Conservation (phyloP, 495 filamentous ascomycete genomes). For the Aspergillus diversus region DNA sequence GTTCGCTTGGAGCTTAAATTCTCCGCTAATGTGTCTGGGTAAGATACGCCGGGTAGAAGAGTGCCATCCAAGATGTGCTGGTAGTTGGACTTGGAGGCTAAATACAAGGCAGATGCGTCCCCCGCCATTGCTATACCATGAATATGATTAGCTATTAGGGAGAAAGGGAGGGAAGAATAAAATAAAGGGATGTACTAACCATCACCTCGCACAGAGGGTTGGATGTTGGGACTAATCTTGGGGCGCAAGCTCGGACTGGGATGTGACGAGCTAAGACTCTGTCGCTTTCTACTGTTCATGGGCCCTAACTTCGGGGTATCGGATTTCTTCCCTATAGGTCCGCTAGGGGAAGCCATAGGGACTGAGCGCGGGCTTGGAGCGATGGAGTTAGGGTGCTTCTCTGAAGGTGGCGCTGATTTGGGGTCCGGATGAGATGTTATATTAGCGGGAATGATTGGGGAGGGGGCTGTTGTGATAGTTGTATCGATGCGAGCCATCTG, state of each 20-base stretch:
- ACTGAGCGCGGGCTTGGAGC: constrained; percentile 41
- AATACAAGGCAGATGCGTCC: constrained; percentile 78
- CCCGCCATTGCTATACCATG: constrained; percentile 50
- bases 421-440: constrained; percentile 37
- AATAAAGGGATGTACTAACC: constrained; percentile 48
- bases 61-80: constrained; percentile 96
- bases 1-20: constrained; percentile 96
- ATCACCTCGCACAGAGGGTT: constrained; percentile 80
- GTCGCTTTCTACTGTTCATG: constrained; percentile 60
- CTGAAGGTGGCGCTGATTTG: constrained; percentile 25
- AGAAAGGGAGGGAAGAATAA: constrained; percentile 8
- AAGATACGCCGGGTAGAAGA: constrained; percentile 84
- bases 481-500: constrained; percentile 52
- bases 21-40: constrained; percentile 86
- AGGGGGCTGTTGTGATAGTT: constrained; percentile 31
- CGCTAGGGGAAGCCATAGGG: constrained; percentile 51
- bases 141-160: constrained; percentile 10
- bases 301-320: constrained; percentile 39
- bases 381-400: constrained; percentile 31
- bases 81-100: constrained; percentile 96
- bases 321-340: constrained; percentile 44
- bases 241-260: constrained; percentile 84
- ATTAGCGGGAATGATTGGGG: constrained; percentile 36
- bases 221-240: constrained; percentile 92
- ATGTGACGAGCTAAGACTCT: constrained; percentile 75